These are phyloP conservation scores for Chaetomiaceae sp. DNA, from an alignment of 2,329 filamentous ascomycete genomes.

Conservation along the genomic window DNA sequence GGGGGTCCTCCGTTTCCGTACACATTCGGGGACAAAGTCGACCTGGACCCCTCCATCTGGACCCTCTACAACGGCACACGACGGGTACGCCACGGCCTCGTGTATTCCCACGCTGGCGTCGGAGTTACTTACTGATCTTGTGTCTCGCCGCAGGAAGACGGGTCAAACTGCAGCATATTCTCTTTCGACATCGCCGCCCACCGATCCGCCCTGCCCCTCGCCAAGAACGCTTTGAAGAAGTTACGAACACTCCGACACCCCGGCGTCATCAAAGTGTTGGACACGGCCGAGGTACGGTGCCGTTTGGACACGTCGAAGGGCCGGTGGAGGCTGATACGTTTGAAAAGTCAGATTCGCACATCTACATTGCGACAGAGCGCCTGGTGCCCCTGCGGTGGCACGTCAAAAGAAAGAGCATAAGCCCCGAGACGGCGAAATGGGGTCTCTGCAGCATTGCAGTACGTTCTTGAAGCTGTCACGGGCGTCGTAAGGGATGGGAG, in stretches of 20 bases:
- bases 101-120: no score
- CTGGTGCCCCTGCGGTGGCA: conserved; percentile 86
- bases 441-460: conserved; percentile 82
- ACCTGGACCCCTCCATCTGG: conserved; percentile 92
- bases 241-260: conserved; percentile 89
- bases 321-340: conserved; percentile 16
- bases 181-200: conserved; percentile 85
- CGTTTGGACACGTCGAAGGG: not conserved
- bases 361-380: conserved; percentile 94
- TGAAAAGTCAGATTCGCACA: conserved; percentile 78
- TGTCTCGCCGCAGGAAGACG: conserved; percentile 75
- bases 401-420: conserved; percentile 80
- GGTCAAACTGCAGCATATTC: conserved; percentile 92
- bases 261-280: conserved; percentile 87
- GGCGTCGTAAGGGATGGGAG: not conserved
- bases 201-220: conserved; percentile 75
- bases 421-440: conserved; percentile 94
- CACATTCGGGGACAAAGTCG: conserved; percentile 85
- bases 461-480: conserved; percentile 27
- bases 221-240: conserved; percentile 91
- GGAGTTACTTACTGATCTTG: not conserved
- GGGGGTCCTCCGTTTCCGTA: conserved; percentile 92
- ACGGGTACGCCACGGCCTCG: conserved; percentile 65
- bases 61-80: conserved; percentile 92
- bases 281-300: conserved; percentile 76